A percentile compares a stretch with the other conserved stretches of the same genome.
phyloP scores from a whole-genome alignment of 2,329 filamentous ascomycete species.

The Penicillium sp. region DNA sequence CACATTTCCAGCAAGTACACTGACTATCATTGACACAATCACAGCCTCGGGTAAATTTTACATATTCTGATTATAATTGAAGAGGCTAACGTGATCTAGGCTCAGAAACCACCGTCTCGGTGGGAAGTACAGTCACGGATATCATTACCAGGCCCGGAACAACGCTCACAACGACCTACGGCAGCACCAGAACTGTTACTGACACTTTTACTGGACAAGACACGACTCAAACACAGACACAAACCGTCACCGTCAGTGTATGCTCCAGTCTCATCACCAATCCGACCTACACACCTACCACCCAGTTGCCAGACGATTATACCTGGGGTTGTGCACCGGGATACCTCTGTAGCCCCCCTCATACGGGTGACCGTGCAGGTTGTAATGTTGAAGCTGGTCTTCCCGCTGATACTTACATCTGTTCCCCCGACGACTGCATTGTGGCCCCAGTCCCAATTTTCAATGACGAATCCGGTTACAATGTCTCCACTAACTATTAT shows the following conservation, averaged over 20 bases:
- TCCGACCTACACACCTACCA: slow-evolving; percentile 29
- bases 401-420: slow-evolving; percentile 41
- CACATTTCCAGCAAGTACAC: not conserved
- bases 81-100: not conserved
- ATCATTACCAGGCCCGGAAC: not conserved
- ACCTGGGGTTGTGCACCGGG: slow-evolving; percentile 48
- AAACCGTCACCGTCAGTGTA: slow-evolving; percentile 14
- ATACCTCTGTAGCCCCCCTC: slow-evolving; percentile 42
- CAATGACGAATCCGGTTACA: slow-evolving; percentile 39
- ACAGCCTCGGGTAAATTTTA: slow-evolving; percentile 5
- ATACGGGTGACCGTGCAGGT: slow-evolving; percentile 27
- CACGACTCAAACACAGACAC: not conserved
- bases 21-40: not conserved
- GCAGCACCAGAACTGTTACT: not conserved
- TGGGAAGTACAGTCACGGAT: not conserved
- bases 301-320: slow-evolving; percentile 29
- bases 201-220: not conserved
- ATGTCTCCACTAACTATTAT: slow-evolving; percentile 59
- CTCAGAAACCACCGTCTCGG: not conserved
- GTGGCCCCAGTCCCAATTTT: slow-evolving; percentile 26
- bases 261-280: slow-evolving; percentile 31
- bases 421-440: slow-evolving; percentile 42
- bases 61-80: not conserved
- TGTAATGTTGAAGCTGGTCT: slow-evolving; percentile 44
- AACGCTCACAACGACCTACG: not conserved